These are phyloP conservation scores for Cladorrhinum samala DNA, from an alignment of 495 filamentous ascomycete species.

Conservation along the genomic window DNA sequence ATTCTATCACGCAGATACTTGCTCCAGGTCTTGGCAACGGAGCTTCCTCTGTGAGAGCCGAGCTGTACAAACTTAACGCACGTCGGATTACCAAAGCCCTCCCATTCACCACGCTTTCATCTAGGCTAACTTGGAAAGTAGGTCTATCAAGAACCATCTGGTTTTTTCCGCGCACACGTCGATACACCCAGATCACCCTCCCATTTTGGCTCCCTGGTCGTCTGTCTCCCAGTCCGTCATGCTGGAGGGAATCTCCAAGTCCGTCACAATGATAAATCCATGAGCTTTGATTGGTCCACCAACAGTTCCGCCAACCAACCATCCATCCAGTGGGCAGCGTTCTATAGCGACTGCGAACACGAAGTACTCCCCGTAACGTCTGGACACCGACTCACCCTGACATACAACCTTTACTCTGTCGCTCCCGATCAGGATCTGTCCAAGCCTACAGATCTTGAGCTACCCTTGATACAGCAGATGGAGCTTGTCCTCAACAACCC, in stretches of 20 bases:
- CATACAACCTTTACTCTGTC: slow-evolving; percentile 49
- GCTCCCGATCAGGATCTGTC: background rate
- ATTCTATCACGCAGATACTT: slow-evolving; percentile 42
- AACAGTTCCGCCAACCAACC: slow-evolving; percentile 1
- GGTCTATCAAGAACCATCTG: slow-evolving; percentile 47
- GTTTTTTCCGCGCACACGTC: slow-evolving; percentile 48
- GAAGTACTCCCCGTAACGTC: slow-evolving; percentile 49
- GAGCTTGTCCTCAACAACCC: background rate
- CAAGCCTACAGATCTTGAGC: background rate
- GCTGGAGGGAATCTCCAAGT: slow-evolving; percentile 38
- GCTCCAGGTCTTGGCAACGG: slow-evolving; percentile 30
- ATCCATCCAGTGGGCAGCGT: slow-evolving; percentile 51
- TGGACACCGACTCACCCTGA: slow-evolving; percentile 51
- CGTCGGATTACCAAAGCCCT: slow-evolving; percentile 8
- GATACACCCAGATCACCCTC: slow-evolving; percentile 45
- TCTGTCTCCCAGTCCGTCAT: slow-evolving; percentile 44
- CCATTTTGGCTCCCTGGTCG: slow-evolving; percentile 53
- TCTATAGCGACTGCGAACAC: slow-evolving; percentile 58
- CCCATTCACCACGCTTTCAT: background rate
- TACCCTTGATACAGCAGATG: background rate
- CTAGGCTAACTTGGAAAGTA: background rate
- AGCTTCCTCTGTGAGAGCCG: slow-evolving; percentile 28
- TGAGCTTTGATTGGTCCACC: slow-evolving; percentile 41
- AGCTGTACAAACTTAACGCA: slow-evolving; percentile 56
- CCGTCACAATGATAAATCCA: slow-evolving; percentile 26